Base-by-base conservation (phyloP, 306 rosid genomes). In the Quercus rubra region DNA sequence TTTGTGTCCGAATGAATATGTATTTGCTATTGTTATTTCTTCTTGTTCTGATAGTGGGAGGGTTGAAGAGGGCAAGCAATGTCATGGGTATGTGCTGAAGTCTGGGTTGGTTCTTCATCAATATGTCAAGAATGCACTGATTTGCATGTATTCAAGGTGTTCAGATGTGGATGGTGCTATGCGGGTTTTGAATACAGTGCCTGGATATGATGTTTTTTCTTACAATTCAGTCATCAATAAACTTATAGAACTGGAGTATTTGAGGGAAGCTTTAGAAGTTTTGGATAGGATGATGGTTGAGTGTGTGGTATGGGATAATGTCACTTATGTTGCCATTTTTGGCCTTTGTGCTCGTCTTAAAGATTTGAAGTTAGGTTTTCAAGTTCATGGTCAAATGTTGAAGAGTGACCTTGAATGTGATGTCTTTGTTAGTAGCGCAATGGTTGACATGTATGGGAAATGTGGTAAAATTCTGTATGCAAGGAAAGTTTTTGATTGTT, bases 401-500 rank as follows among this genome's bases (percentile, higher is more conserved):
- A 88, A 77, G 81, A 68, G 59, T 4, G 86, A 75, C 46, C 35
- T 76, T 15, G 57, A 78, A 71, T 79, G 77, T 52, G 87, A 91
- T 85, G 86, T 81, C 35, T 91, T 66, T 80, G 76, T 88, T 21
- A 69, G 87, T 76, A 86, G 91, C 61, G 78, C 81, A 71, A 68
- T 91, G 68, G 79, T 91, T 73, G 93, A 88, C 63, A 91, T 91
- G 96, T 91, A 86, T 64, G 93, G 96, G 66, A 91, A 88, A 83
- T 86, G 92, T 69, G 90, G 91, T 28, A 64, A 74, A 68, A 84
- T 86, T 73, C 33, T 28, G 51, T 73, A 71, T 77, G 92, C 96
- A 27, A 71, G 56, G 71, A 85, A 78, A n/a, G 30, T 85, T 80
- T 91, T 88, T 69, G 67, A 82, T 62, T 55, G 82, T 73, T 80